These are phyloP conservation scores for Quercus robur DNA, from an alignment of 306 rosid genomes.

Conservation along the genomic window DNA sequence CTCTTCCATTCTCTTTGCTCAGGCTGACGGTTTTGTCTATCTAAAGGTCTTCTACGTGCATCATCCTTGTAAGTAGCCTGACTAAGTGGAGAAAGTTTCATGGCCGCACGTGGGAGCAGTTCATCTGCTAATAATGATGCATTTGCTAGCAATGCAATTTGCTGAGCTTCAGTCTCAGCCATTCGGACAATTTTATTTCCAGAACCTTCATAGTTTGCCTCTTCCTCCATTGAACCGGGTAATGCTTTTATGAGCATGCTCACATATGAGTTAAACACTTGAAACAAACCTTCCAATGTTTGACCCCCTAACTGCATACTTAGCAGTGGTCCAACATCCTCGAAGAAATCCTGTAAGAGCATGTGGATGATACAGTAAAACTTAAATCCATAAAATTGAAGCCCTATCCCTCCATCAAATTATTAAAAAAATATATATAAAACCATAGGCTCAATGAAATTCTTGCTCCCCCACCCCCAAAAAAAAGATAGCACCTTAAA, in stretches of 20 bases:
- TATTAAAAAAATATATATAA: neutral
- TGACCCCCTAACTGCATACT: conserved; percentile 99
- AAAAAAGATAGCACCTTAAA: no score
- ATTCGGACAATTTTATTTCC: conserved; percentile 79
- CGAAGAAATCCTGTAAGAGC: conserved; percentile 84
- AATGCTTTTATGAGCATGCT: conserved; percentile 83
- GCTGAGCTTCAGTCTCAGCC: conserved; percentile 95
- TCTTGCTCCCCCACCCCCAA: fast-evolving
- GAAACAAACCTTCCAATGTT: conserved; percentile 89
- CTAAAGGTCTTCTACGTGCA: conserved; percentile 63
- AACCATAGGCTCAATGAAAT: neutral
- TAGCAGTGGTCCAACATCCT: conserved; percentile 95
- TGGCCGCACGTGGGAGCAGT: conserved; percentile 95
- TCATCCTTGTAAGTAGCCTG: conserved; percentile 65
- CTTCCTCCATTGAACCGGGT: conserved; percentile 95
- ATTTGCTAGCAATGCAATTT: conserved; percentile 97
- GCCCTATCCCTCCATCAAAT: neutral
- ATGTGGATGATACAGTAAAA: conserved; percentile 22
- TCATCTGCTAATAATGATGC: conserved; percentile 92
- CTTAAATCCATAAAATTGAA: conserved; percentile 15
- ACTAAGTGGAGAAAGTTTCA: conserved; percentile 78
- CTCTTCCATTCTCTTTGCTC: conserved; percentile 99
- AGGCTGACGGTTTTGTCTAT: conserved; percentile 95
- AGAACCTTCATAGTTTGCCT: conserved; percentile 73
- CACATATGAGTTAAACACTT: conserved; percentile 80